Evolutionary conservation across 2,329 filamentous ascomycete species (phyloP).

Genomic region (Aspergillus intermedius): DNA sequence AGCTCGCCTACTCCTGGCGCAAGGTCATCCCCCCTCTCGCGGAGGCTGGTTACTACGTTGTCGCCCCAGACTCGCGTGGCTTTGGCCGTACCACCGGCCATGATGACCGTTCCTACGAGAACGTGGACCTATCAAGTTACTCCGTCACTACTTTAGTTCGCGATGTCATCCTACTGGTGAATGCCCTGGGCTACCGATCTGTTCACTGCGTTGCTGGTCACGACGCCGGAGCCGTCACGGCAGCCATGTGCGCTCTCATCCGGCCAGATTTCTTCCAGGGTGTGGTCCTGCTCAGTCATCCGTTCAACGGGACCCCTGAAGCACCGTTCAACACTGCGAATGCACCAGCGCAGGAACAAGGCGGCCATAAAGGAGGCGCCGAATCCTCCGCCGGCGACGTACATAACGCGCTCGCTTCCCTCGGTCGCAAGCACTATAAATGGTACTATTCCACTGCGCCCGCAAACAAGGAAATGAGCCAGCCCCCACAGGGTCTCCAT

Average conservation of each 20-base stretch:
- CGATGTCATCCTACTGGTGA: slow-evolving; percentile 56
- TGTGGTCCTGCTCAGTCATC: slow-evolving; percentile 59
- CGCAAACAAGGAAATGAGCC: slow-evolving; percentile 32
- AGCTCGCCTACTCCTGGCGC: slow-evolving; percentile 64
- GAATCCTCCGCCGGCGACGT: slow-evolving; percentile 38
- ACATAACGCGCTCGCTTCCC: slow-evolving; percentile 49
- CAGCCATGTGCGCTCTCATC: slow-evolving; percentile 54
- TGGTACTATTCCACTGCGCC: slow-evolving; percentile 46
- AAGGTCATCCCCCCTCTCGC: slow-evolving; percentile 56
- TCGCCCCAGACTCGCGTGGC: slow-evolving; percentile 62
- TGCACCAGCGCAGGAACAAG: slow-evolving; percentile 6
- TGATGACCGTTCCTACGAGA: slow-evolving; percentile 45
- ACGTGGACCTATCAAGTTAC: slow-evolving; percentile 53
- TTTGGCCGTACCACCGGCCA: slow-evolving; percentile 61
- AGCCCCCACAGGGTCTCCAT: slow-evolving; percentile 46
- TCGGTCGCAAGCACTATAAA: slow-evolving; percentile 62
- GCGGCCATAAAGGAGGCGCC: neutral
- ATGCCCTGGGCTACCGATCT: slow-evolving; percentile 53
- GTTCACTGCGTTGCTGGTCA: slow-evolving; percentile 59
- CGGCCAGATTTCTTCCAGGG: slow-evolving; percentile 59
- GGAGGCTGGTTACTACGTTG: slow-evolving; percentile 55
- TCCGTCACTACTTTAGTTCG: slow-evolving; percentile 53
- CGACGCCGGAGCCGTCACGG: slow-evolving; percentile 59
- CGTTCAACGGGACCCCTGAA: slow-evolving; percentile 49
- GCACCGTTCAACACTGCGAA: slow-evolving; percentile 45